A percentile compares a stretch with the other conserved stretches of the same genome.
Conservation (phyloP, 1,284 basidiomycete species). For the Austroboletus novae-zelandiae region DNA sequence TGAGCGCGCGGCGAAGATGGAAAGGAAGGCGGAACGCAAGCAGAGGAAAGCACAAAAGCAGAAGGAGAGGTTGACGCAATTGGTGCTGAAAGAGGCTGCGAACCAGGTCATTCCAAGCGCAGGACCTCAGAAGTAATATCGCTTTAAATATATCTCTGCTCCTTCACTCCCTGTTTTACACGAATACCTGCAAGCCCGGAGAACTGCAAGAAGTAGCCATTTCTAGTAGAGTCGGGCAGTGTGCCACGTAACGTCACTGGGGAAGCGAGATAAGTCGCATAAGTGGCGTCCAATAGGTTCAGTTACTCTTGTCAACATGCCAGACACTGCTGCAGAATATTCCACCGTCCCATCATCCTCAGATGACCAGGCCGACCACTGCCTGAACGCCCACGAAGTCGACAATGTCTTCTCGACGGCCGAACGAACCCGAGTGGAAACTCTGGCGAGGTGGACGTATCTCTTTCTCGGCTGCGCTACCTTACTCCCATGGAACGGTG, state of each 20-base stretch:
- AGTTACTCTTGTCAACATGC: constrained; percentile 9
- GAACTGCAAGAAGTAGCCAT: too few species aligned
- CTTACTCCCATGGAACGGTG: constrained; percentile 80
- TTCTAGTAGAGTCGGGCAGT: too few species aligned
- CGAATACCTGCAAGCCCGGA: too few species aligned
- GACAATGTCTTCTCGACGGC: background rate
- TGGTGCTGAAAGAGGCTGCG: constrained; percentile 56
- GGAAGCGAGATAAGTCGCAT: background rate
- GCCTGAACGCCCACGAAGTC: background rate
- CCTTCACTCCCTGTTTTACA: background rate
- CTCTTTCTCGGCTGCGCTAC: constrained; percentile 73
- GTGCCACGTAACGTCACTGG: background rate
- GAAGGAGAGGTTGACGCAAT: constrained; percentile 56
- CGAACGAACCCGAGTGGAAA: constrained; percentile 17
- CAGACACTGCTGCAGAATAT: constrained; percentile 15
- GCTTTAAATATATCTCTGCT: constrained; percentile 1
- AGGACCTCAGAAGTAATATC: constrained; percentile 7
- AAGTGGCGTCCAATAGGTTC: background rate
- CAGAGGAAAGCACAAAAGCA: constrained; percentile 59
- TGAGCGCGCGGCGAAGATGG: constrained; percentile 42
- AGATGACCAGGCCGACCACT: constrained; percentile 11
- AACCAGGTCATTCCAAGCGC: constrained; percentile 66
- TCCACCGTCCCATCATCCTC: constrained; percentile 17
- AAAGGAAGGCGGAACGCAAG: constrained; percentile 49
- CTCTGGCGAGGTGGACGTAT: constrained; percentile 56